Base-by-base conservation (phyloP, 768 basidiomycete genomes). In the Rhizopogon vulgaris region DNA sequence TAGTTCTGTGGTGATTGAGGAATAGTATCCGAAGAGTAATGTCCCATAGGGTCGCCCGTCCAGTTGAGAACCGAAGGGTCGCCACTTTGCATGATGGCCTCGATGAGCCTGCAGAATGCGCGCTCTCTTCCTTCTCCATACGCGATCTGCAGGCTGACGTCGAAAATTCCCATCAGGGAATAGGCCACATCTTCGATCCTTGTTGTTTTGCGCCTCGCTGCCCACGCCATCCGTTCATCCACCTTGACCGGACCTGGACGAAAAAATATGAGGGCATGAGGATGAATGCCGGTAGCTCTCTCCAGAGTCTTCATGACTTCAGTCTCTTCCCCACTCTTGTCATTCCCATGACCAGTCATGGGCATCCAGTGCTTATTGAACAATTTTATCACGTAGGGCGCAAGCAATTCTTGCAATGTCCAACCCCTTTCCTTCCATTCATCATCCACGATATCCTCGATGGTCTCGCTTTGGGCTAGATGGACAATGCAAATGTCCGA, bases 71-170 rank as follows among this genome's bases (percentile, higher is more conserved):
- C 38, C 8, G 27, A 28, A 17, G 28, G 52, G 36, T 53, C 46
- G 18, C 34, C 46, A 9, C n/a, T 9, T 15, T 47, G 52, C 14
- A 53, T 38, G 10, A 53, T 38, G 22, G 47, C 52, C 27, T 48
- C 11, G 10, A 48, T 27, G 14, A 53, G 52, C 12, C 52, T 39
- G 14, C 22, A 47, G 27, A 53, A 53, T 12, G 52, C 52, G 2
- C 34, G 48, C 12, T 53, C 46, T 38, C 24, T 30, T n/a, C 59
- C 59, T 42, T 56, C 56, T 28, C 59, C 59, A 40, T 60, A 60
- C 10, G 43, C 41, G 18, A 58, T 53, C 5, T 53, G 41, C 25
- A 60, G 28, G 30, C 46, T 45, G 25, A 55, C 54, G n/a, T 52
- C 43, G 34, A 60, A 55, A 3, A 60, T 30, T 12, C 51, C 56